phyloP scores from a whole-genome alignment of 345 rosid species.

The Rhizophora apiculata region DNA sequence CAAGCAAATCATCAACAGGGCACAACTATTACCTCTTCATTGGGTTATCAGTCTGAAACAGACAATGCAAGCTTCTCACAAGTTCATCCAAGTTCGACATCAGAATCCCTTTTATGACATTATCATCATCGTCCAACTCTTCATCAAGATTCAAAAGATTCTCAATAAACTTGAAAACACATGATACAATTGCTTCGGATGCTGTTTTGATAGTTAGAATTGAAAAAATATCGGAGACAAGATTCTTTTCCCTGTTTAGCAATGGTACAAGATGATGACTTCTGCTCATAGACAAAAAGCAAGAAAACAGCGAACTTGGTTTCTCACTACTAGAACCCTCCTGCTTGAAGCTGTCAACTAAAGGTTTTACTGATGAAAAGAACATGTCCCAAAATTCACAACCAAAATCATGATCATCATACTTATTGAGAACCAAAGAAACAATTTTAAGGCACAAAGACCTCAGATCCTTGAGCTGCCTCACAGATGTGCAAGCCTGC shows the following conservation, averaged over 20 bases:
- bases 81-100: slow-evolving; percentile 57
- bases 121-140: slow-evolving; percentile 50
- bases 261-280: slow-evolving; percentile 56
- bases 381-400: slow-evolving; percentile 79
- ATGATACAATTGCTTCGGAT: slow-evolving; percentile 71
- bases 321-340: slow-evolving; percentile 94
- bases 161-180: slow-evolving; percentile 69
- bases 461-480: slow-evolving; percentile 75
- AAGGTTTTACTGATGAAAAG: slow-evolving; percentile 66
- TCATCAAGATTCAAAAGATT: slow-evolving; percentile 69
- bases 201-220: slow-evolving; percentile 64
- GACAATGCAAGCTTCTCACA: slow-evolving; percentile 61
- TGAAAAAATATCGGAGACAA: slow-evolving; percentile 76
- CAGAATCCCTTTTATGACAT: slow-evolving; percentile 38
- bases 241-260: slow-evolving; percentile 58
- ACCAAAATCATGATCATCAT: slow-evolving; percentile 73
- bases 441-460: slow-evolving; percentile 75
- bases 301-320: slow-evolving; percentile 83
- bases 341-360: slow-evolving; percentile 71
- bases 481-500: slow-evolving; percentile 50
- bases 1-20: slow-evolving; percentile 1
- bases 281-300: slow-evolving; percentile 92
- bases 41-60: slow-evolving; percentile 46
- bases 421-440: slow-evolving; percentile 65
- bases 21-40: slow-evolving; percentile 55